Conservation (phyloP, 345 rosid species). For the Lumnitzera racemosa region DNA sequence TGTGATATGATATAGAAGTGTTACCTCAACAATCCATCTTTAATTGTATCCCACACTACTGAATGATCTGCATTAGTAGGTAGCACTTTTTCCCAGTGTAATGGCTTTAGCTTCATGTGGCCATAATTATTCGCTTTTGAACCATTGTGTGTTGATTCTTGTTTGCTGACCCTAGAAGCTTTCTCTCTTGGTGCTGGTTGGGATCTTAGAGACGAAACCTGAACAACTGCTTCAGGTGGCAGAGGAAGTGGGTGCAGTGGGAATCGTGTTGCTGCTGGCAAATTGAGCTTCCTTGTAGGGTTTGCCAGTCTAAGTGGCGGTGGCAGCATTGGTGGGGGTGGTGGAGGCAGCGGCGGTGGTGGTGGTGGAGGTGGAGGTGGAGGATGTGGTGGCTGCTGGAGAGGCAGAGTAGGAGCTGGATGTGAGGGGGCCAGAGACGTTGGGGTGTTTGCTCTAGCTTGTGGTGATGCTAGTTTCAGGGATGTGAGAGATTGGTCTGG, state of each 20-base stretch:
- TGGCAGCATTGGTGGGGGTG: not conserved
- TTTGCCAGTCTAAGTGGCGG: slow-evolving; percentile 9
- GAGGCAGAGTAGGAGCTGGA: not conserved
- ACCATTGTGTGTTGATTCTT: slow-evolving; percentile 21
- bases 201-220: slow-evolving; percentile 18
- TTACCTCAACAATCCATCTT: slow-evolving; percentile 53
- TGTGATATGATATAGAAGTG: no score
- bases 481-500: no score
- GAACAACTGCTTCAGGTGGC: slow-evolving; percentile 12
- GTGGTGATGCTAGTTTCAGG: no score
- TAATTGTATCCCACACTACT: slow-evolving; percentile 59
- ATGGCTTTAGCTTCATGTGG: slow-evolving; percentile 38
- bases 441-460: no score
- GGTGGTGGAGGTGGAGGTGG: slow-evolving; percentile 5
- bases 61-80: slow-evolving; percentile 48
- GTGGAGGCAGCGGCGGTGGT: slow-evolving; percentile 4
- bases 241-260: slow-evolving; percentile 11
- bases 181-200: slow-evolving; percentile 25
- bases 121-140: slow-evolving; percentile 18
- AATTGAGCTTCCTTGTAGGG: not conserved
- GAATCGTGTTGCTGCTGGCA: slow-evolving; percentile 4
- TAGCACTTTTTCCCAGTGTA: slow-evolving; percentile 60
- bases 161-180: slow-evolving; percentile 16
- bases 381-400: not conserved
- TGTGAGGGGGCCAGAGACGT: slow-evolving; percentile 1